phyloP scores from a whole-genome alignment of 1,284 basidiomycete genomes.

The Taiwanofungus camphoratus region DNA sequence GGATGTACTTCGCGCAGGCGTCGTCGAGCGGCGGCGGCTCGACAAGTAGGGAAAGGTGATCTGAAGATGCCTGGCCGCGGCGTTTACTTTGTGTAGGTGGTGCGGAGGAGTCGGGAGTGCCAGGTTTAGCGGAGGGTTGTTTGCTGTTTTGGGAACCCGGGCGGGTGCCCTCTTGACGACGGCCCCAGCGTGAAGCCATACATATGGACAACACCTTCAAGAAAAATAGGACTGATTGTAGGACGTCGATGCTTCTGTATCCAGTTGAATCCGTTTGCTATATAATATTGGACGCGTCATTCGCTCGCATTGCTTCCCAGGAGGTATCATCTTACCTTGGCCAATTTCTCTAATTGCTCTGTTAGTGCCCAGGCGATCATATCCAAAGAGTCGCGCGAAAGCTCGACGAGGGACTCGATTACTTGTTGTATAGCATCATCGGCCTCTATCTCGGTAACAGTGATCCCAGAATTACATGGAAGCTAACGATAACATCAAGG shows the following conservation, averaged over 20 bases:
- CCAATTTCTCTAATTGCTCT: conserved; percentile 69
- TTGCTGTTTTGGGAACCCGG: conserved; percentile 38
- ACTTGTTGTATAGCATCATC: conserved; percentile 71
- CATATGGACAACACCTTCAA: conserved; percentile 79
- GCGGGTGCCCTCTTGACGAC: conserved; percentile 33
- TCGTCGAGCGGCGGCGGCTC: conserved; percentile 83
- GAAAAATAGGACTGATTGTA: conserved; percentile 88
- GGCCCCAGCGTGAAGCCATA: conserved; percentile 74
- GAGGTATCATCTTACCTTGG: conserved; percentile 49
- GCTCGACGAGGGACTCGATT: conserved; percentile 72
- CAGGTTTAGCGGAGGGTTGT: conserved; percentile 27
- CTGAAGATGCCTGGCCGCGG: conserved; percentile 33
- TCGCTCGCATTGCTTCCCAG: too few species aligned
- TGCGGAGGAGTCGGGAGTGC: conserved; percentile 28
- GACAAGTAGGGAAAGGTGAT: conserved; percentile 42
- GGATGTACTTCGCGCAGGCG: conserved; percentile 77
- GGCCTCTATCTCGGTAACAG: conserved; percentile 67
- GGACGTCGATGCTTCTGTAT: conserved; percentile 59
- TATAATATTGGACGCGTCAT: too few species aligned
- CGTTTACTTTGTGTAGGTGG: conserved; percentile 22
- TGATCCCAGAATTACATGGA: conserved; percentile 78
- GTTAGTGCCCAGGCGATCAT: conserved; percentile 76
- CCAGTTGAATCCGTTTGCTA: conserved; percentile 49
- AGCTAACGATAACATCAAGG: conserved; percentile 43
- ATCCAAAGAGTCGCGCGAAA: conserved; percentile 71